Evolutionary conservation across 2,329 filamentous ascomycete genomes (phyloP), one percentile per base, ranked within the genome.

Genomic region (Gnomoniopsis sp.): DNA sequence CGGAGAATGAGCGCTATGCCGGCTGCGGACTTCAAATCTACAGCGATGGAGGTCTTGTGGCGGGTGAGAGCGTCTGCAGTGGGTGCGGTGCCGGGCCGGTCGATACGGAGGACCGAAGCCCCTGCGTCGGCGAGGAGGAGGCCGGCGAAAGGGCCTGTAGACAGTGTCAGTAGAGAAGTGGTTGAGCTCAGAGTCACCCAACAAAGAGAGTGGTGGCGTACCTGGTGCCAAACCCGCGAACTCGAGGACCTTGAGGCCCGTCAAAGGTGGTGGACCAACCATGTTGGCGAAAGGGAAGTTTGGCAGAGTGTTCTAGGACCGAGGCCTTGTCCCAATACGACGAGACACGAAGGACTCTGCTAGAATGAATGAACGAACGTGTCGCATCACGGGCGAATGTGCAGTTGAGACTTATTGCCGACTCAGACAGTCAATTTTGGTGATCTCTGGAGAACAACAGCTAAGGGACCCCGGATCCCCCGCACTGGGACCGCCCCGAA

Each of bases 111-210:
- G 67, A 97, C 90, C 6, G 86, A 86, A 55, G 93, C 93, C 68
- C 93, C 93, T 64, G 91, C 91, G 75, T 97, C 93, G 66, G 93
- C 88, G 62, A 97, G 87, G 53, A 96, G 84, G 69, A 97, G 84
- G 67, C 92, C 92, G 52, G 91, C 89, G 72, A 95, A 97, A 47
- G 93, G 93, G 26, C 89, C 92, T 56, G 47, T 17, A 6, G 14
- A 34, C 93, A 64, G 26, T 53, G 36, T 65, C 51, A 64, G 58
- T 53, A 6, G 8, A 1, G n/a, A 33, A 57, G n/a, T 3, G 34
- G 8, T 48, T 34, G 33, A 12, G 19, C 43, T 54, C 22, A 21
- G 2, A 36, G 30, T 26, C 4, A 6, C n/a, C n/a, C n/a, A 48
- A 19, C 14, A 15, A 17, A 46, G 48, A 19, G 12, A 49, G 41